phyloP scores from a whole-genome alignment of 2,329 filamentous ascomycete genomes.

The Penicillium sp. region DNA sequence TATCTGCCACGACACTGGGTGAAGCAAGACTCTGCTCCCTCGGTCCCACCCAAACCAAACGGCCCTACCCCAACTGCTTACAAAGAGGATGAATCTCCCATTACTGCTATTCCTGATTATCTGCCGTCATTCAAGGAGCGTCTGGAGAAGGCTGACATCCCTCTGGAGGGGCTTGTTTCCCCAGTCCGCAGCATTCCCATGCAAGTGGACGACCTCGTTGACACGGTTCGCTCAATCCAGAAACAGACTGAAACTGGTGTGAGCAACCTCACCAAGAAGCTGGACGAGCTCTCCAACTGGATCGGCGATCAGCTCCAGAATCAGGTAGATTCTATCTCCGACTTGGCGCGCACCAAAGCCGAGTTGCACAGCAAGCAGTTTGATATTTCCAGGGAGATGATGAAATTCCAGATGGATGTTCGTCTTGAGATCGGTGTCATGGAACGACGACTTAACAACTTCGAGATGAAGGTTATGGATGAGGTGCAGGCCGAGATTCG shows the following conservation, averaged over 20 bases:
- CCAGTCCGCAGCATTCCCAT: background rate
- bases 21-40: background rate
- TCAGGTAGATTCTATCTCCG: slow-evolving; percentile 4
- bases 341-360: slow-evolving; percentile 10
- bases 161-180: background rate
- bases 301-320: slow-evolving; percentile 10
- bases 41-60: background rate
- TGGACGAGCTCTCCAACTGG: slow-evolving; percentile 14
- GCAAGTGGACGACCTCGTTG: slow-evolving; percentile 11
- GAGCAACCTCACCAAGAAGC: slow-evolving; percentile 3
- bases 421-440: slow-evolving; percentile 9
- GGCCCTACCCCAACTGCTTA: background rate
- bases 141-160: slow-evolving; percentile 3
- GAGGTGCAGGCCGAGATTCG: slow-evolving; percentile 11
- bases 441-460: slow-evolving; percentile 7
- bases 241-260: slow-evolving; percentile 6
- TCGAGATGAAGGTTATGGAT: slow-evolving; percentile 11
- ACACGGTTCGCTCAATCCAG: slow-evolving; percentile 11
- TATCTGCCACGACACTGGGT: slow-evolving; percentile 8
- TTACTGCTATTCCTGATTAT: background rate
- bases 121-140: slow-evolving; percentile 13
- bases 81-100: background rate
- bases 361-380: slow-evolving; percentile 9
- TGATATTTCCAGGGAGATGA: slow-evolving; percentile 9
- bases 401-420: slow-evolving; percentile 13